Base-by-base conservation (phyloP, 371 early-diverging fungal genomes). In the Syncephalastrum sp. region DNA sequence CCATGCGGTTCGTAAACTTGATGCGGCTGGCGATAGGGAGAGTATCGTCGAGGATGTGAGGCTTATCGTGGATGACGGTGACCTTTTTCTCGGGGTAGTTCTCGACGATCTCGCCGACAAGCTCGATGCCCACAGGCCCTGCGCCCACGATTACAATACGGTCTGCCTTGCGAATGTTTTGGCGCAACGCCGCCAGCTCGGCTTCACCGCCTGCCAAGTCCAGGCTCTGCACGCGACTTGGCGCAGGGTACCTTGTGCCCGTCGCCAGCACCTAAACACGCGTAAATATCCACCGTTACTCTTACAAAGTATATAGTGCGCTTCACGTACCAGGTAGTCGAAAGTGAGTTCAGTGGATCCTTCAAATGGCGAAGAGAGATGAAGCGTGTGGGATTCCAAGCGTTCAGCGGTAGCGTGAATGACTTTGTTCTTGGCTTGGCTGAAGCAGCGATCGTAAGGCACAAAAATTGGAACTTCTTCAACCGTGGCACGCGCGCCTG, bases 121-220 rank as follows among this genome's bases (percentile, higher is more conserved):
- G 53, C 55, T 87, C 87, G 44, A 83, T 63, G 17, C 84, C 83
- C 0, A 77, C 75, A 3, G 83, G 68, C 0, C 85, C 84, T 47
- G 83, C 82, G 42, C 86, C 86, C 4, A 83, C 63, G 29, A 86
- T 72, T 12, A 86, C 50, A 45, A 84, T 66, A 0, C 74, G 67
- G n/a, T 70, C 45, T 8, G 86, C 81, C 1, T 47, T 46, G 14
- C 67, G 62, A 42, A 86, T 41, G 13, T 67, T 67, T 4, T 41
- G 47, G 5, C 73, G 76, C n/a, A 71, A 53, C 14, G 45, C 21
- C 3, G 25, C 41, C n/a, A 80, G 63, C 21, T 71, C 63, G 4
- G 27, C 57, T 46, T 63, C 41, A 13, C 68, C 70, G 3, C 60
- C 68, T 13, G 70, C 74, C 17, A 41, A 46, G 21, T 47, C 47